Evolutionary conservation across 352 stramenopile genomes (phyloP).

Genomic region (Lagenidium giganteum): DNA sequence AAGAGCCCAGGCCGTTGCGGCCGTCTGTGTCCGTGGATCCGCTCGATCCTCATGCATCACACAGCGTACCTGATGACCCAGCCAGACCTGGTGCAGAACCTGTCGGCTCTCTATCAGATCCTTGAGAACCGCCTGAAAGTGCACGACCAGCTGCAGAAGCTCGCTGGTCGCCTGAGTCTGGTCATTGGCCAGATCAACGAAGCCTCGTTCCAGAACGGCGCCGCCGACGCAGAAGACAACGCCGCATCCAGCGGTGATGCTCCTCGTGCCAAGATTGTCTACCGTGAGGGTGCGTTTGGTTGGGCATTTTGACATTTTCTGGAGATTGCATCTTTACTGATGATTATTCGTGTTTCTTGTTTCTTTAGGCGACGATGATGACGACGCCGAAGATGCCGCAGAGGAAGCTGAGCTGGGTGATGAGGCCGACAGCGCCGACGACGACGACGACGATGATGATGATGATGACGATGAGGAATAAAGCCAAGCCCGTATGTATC

Average conservation of each 20-base stretch:
- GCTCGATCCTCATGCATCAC: constrained; percentile 76
- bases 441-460: constrained; percentile 48
- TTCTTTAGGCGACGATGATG: constrained; percentile 20
- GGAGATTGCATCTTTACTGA: too few relatives aligned
- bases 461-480: constrained; percentile 39
- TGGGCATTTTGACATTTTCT: too few relatives aligned
- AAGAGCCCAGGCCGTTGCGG: constrained; percentile 72
- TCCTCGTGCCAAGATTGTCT: constrained; percentile 52
- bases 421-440: constrained; percentile 24
- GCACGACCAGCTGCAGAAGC: constrained; percentile 79
- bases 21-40: constrained; percentile 79
- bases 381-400: constrained; percentile 11
- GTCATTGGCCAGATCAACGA: constrained; percentile 84
- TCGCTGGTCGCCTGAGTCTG: constrained; percentile 72
- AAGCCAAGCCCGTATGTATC: constrained; percentile 12
- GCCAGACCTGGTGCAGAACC: constrained; percentile 74
- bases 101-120: constrained; percentile 81
- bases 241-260: constrained; percentile 34
- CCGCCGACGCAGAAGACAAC: constrained; percentile 17
- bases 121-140: constrained; percentile 78
- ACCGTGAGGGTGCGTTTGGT: constrained; percentile 40
- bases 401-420: constrained; percentile 31
- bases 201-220: constrained; percentile 17
- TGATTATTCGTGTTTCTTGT: constrained; percentile 5
- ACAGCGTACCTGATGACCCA: constrained; percentile 83